Conservation (phyloP, 148 eudicot species). For the Agrostemma githago region DNA sequence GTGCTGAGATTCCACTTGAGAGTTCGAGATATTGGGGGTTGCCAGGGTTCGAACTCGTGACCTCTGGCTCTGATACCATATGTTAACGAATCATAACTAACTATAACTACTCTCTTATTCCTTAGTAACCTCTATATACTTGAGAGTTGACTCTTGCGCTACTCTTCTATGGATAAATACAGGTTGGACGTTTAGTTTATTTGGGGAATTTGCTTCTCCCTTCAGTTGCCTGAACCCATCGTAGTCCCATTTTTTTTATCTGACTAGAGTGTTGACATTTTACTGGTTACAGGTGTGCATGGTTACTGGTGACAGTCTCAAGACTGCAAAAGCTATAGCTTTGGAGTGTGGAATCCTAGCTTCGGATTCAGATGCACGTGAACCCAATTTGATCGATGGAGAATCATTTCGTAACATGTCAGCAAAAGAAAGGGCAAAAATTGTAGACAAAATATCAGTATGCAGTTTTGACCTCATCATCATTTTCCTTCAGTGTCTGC, state of each 20-base stretch:
- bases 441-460: conserved; percentile 81
- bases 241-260: neutral
- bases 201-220: neutral
- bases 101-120: too few relatives aligned
- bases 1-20: too few relatives aligned
- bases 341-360: conserved; percentile 87
- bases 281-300: conserved; percentile 62
- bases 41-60: too few relatives aligned
- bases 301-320: conserved; percentile 96
- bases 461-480: neutral
- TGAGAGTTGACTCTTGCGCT: neutral
- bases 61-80: too few relatives aligned
- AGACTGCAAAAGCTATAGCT: conserved; percentile 94
- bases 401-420: conserved; percentile 60
- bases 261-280: neutral
- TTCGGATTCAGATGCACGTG: conserved; percentile 73
- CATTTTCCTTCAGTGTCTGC: neutral
- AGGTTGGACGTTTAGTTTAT: neutral
- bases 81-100: too few relatives aligned
- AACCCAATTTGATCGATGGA: conserved; percentile 85
- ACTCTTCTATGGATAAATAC: neutral
- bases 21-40: too few relatives aligned
- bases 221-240: neutral
- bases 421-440: conserved; percentile 46
- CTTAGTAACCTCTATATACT: neutral